phyloP scores from a whole-genome alignment of 768 basidiomycete genomes.

The Pleurotus eryngii region DNA sequence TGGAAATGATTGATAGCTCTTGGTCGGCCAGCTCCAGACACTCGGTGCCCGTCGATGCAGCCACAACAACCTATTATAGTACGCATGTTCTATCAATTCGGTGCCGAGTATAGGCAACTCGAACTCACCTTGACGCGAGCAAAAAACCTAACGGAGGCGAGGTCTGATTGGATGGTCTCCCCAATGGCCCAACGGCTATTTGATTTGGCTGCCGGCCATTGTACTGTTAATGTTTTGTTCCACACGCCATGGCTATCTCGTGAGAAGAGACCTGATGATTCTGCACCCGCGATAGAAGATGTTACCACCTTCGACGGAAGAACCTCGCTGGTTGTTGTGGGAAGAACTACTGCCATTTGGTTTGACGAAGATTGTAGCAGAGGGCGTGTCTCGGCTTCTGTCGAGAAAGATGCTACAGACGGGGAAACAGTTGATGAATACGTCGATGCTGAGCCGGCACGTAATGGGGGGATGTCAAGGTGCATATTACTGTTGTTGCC shows the following conservation, averaged over 20 bases:
- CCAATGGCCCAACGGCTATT: slow-evolving; percentile 77
- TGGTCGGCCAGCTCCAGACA: slow-evolving; percentile 67
- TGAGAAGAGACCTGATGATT: slow-evolving; percentile 57
- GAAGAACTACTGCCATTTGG: slow-evolving; percentile 25
- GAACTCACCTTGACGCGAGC: slow-evolving; percentile 60
- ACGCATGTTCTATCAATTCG: slow-evolving; percentile 5
- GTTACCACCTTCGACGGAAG: slow-evolving; percentile 39
- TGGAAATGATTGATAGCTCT: slow-evolving; percentile 65
- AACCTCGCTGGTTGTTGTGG: slow-evolving; percentile 15
- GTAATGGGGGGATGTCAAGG: slow-evolving; percentile 17
- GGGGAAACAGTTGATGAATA: slow-evolving; percentile 19
- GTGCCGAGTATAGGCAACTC: slow-evolving; percentile 10
- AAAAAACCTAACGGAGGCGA: slow-evolving; percentile 68
- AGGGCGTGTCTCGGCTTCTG: slow-evolving; percentile 19
- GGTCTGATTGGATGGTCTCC: slow-evolving; percentile 65
- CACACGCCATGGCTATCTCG: slow-evolving; percentile 56
- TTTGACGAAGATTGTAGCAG: slow-evolving; percentile 13
- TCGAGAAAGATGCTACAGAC: slow-evolving; percentile 3
- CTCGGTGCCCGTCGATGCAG: slow-evolving; percentile 60
- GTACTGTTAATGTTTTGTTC: slow-evolving; percentile 63
- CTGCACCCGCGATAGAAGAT: slow-evolving; percentile 52
- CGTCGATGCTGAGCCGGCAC: slow-evolving; percentile 27
- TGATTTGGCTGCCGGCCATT: slow-evolving; percentile 70
- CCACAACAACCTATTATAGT: slow-evolving; percentile 38
- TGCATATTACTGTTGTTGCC: slow-evolving; percentile 10